Base-by-base conservation (phyloP, 768 basidiomycete species). In the Hemileccinum rubropunctum region DNA sequence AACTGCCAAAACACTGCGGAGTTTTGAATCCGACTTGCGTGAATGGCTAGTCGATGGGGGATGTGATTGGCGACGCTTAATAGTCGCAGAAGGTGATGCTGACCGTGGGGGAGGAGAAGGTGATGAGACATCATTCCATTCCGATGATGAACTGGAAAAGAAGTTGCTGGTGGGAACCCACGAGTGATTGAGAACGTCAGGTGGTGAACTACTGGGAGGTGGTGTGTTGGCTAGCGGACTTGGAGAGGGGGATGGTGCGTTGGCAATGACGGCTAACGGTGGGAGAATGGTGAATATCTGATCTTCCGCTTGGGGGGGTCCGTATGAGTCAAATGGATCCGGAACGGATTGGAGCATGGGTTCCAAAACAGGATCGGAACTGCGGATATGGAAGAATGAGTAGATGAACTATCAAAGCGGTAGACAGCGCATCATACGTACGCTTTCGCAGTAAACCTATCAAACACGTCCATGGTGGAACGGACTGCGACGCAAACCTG, bases 261-360 rank as follows among this genome's bases (percentile, higher is more conserved):
- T 79, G 73, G 86, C 84, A 51, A 91, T 83, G 42, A 80, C 77
- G 28, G 88, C 87, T 28, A 92, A 75, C 3, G 95, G 94, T 6
- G 91, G 84, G 2, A 98, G 78, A 52, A 97, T 95, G 63, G 84
- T 91, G 71, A 95, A 95, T 56, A 97, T 94, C 63, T 92, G 86
- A 60, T 93, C 87, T 66, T 94, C 90, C 36, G 88, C 76, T 58
- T 87, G 89, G 3, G 88, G 86, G 18, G 89, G 88, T 4, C 91
- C 91, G 60, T 95, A 95, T 0, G 91, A 81, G 56, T 95, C 93
- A 55, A 95, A 95, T 28, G 94, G 91, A 65, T 97, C 94, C 17
- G 93, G 93, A 41, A 95, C 79, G 8, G 87, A 80, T 67, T 91
- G 86, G 2, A 98, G 74, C 83, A 98, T 88, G 2, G 88, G 88